Percentiles rank a stretch among this genome's conserved stretches.
Evolutionary conservation across 495 filamentous ascomycete genomes (phyloP).

Genomic region (Neurospora sp.): DNA sequence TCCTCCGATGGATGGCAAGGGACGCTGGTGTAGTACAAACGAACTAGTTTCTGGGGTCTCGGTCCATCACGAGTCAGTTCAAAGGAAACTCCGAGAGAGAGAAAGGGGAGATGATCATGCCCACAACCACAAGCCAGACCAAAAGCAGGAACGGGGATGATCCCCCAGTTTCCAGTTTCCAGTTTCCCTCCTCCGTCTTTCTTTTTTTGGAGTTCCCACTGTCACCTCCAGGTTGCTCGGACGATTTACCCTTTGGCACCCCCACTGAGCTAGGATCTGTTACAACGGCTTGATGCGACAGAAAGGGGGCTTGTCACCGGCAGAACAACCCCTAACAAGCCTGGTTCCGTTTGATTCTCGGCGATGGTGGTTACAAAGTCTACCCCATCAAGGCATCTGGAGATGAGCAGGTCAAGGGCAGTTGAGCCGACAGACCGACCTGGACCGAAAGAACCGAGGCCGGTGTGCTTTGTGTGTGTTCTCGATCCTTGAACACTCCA

Average conservation of each 20-base stretch:
- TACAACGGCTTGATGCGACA: not conserved
- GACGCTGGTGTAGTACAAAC: not conserved
- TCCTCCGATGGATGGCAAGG: not conserved
- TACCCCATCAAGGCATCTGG: not conserved
- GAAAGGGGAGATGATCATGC: not conserved
- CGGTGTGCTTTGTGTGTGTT: not conserved
- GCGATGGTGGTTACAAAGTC: not conserved
- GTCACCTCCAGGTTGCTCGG: not conserved
- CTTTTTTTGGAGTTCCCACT: not conserved
- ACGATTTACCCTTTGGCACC: not conserved
- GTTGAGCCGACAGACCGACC: not conserved
- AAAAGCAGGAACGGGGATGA: not conserved
- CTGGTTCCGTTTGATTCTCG: not conserved
- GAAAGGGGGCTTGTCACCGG: not conserved
- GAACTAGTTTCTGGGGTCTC: not conserved
- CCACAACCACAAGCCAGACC: not conserved
- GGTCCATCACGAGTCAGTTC: not conserved
- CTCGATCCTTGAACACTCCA: not conserved
- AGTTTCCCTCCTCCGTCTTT: not conserved
- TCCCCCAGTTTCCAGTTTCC: not conserved
- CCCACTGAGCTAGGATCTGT: not conserved
- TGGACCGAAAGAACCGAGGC: not conserved
- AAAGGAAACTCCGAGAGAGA: not conserved
- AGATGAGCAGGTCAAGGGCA: not conserved
- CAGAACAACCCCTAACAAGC: not conserved